Base-by-base conservation (phyloP, 2,329 filamentous ascomycete species). In the Epichloe festucae region DNA sequence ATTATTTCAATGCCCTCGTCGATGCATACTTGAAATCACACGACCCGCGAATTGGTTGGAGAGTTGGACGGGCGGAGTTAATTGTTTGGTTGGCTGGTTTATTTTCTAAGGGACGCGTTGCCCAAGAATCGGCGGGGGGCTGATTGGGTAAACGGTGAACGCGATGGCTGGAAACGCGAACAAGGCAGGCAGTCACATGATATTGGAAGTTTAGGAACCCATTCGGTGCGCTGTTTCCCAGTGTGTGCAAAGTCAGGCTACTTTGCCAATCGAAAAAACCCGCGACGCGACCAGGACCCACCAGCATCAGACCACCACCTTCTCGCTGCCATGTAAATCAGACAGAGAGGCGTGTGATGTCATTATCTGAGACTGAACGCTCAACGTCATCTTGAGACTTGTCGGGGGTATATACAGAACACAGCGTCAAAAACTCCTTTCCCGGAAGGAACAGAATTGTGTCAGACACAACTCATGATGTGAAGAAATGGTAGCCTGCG, bases 131-230 rank as follows among this genome's bases (percentile, higher is more conserved):
- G 17, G 38, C 17, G n/a, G 17, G 17, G 23, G 48, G 17, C 27
- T 19, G 4, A 7, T 17, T 36, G 10, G 34, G 8, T 10, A 10
- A 31, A 31, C 7, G 27, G 40, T 23, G 12, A 17, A 27, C 40
- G 48, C 48, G 48, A 27, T 17, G 12, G 7, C 4, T n/a, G 3
- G 58, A 53, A 61, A 69, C 67, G 67, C 67, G 67, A 68, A 65
- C 55, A 48, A 56, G 48, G 54, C 65, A 67, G 65, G 65, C 59
- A 57, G 56, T 65, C 65, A 68, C 65, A 55, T 68, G 66, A 63
- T 3, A 2, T 4, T 5, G 11, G 2, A 34, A 6, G 43, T 51
- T 34, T 0, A 48, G 19, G 8, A 3, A 51, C 39, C n/a, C 41
- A 5, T 19, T 10, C n/a, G 14, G 1, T 2, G 14, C 15, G 8